These are phyloP conservation scores for Ganoderma multipileum DNA, from an alignment of 1,284 basidiomycete genomes.

Conservation along the genomic window DNA sequence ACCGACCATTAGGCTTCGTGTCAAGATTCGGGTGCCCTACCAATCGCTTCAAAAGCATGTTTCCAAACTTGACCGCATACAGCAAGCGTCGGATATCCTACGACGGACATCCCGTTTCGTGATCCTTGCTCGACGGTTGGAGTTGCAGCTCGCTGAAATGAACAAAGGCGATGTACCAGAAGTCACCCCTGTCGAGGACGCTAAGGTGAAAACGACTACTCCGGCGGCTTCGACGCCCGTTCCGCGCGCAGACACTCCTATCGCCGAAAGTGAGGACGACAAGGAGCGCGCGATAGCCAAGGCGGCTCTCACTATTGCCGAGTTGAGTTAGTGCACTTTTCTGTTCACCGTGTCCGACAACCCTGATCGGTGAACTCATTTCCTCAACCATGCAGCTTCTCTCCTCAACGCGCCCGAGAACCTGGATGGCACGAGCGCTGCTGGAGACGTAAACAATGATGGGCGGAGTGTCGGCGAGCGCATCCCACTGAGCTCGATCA, in stretches of 20 bases:
- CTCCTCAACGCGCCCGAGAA: constrained; percentile 27
- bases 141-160: constrained; percentile 80
- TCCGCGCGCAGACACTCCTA: constrained; percentile 28
- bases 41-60: constrained; percentile 76
- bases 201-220: constrained; percentile 30
- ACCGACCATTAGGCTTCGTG: constrained; percentile 64
- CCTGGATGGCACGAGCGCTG: background rate
- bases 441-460: constrained; percentile 1
- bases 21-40: constrained; percentile 87
- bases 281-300: constrained; percentile 88
- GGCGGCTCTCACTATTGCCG: constrained; percentile 89
- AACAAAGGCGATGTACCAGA: constrained; percentile 38
- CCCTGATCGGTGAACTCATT: constrained; percentile 19
- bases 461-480: constrained; percentile 9
- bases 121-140: constrained; percentile 79
- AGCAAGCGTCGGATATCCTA: constrained; percentile 83
- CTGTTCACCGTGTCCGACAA: background rate
- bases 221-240: constrained; percentile 16
- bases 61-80: constrained; percentile 74
- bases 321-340: constrained; percentile 67
- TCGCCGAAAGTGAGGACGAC: constrained; percentile 68
- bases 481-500: constrained; percentile 69
- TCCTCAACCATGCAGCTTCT: constrained; percentile 25
- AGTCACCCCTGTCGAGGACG: constrained; percentile 23
- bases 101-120: constrained; percentile 85